Evolutionary conservation across 805 yeast genomes (phyloP).

Genomic region (Yamadazyma nakazawae): DNA sequence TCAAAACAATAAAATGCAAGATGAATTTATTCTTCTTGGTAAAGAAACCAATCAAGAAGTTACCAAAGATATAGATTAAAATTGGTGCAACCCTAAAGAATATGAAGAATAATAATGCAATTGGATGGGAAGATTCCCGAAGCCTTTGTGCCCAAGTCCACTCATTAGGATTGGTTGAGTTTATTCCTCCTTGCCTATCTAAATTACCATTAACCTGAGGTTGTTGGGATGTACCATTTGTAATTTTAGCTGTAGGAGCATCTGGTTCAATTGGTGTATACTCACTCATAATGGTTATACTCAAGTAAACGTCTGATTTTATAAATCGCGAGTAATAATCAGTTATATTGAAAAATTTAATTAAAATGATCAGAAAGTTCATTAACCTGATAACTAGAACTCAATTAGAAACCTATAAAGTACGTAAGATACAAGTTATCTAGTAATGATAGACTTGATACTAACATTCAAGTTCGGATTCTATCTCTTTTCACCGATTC

Average conservation of each 20-base stretch:
- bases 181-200: neutral
- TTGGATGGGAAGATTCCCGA: conserved; percentile 75
- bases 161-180: conserved; percentile 14
- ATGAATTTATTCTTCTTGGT: conserved; percentile 51
- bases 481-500: conserved; percentile 80
- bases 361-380: conserved; percentile 25
- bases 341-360: conserved; percentile 1
- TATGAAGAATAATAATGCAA: conserved; percentile 66
- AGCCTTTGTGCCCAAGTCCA: conserved; percentile 34
- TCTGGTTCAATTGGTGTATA: conserved; percentile 34
- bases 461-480: conserved; percentile 59
- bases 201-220: neutral
- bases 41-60: conserved; percentile 51
- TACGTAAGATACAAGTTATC: conserved; percentile 21
- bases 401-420: conserved; percentile 43
- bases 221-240: neutral
- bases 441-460: neutral
- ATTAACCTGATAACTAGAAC: conserved; percentile 39
- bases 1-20: conserved; percentile 72
- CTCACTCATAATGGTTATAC: conserved; percentile 6
- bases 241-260: neutral
- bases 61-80: conserved; percentile 66
- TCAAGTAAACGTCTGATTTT: neutral
- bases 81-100: conserved; percentile 63
- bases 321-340: neutral